Conservation (phyloP, 306 rosid species). For the Acacia crassicarpa region DNA sequence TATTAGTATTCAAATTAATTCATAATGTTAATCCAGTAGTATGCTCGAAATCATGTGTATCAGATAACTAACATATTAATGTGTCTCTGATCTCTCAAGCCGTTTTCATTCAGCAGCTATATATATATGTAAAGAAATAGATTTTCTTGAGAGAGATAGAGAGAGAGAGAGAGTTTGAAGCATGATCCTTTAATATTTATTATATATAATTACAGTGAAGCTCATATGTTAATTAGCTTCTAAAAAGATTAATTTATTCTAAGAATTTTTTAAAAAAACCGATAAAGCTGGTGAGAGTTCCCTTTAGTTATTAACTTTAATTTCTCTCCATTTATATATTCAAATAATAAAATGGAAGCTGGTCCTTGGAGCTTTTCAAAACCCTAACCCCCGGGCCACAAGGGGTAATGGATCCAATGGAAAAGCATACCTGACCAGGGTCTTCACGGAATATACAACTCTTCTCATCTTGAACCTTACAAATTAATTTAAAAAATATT, state of each 20-base stretch:
- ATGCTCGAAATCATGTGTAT: not conserved
- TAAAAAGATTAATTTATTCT: not conserved
- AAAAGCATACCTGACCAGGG: conserved; percentile 89
- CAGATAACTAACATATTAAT: too few relatives aligned
- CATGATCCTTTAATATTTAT: not conserved
- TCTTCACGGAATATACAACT: conserved; percentile 89
- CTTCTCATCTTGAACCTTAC: conserved; percentile 88
- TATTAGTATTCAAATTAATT: not conserved
- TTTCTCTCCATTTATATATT: not conserved
- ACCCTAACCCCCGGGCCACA: not conserved
- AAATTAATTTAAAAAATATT: not conserved
- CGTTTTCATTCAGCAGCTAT: too few relatives aligned
- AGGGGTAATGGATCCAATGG: conserved; percentile 40
- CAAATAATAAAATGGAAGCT: not conserved
- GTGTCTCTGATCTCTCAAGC: too few relatives aligned
- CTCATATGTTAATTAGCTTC: not conserved
- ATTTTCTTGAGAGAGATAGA: too few relatives aligned
- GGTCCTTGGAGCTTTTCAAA: not conserved
- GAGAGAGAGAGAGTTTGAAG: not conserved
- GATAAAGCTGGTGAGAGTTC: conserved; percentile 34
- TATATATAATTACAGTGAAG: conserved; percentile 2
- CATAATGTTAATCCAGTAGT: not conserved
- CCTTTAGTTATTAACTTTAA: conserved; percentile 23
- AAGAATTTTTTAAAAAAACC: conserved; percentile 13
- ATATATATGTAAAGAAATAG: too few relatives aligned